Percentiles rank a stretch among this genome's conserved stretches.
phyloP scores from a whole-genome alignment of 192 early-diverging fungal species.

The Oehlia diaphana region DNA sequence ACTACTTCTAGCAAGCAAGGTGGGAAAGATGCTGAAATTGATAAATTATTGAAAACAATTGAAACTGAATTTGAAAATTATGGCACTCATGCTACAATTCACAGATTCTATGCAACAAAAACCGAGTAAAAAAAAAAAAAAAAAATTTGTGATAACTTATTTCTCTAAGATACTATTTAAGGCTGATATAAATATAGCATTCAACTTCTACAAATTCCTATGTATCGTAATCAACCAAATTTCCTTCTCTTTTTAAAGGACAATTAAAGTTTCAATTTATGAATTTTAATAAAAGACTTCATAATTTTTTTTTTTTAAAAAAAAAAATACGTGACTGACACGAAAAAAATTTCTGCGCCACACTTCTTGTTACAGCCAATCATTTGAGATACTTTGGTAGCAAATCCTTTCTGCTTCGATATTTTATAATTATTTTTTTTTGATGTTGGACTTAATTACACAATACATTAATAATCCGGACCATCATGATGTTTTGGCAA shows the following conservation, averaged over 20 bases:
- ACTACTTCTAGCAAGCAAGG: not conserved
- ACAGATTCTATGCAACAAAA: not conserved
- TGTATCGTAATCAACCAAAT: too few relatives aligned
- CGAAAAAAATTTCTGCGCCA: too few relatives aligned
- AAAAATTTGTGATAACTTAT: not conserved
- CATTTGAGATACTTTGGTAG: too few relatives aligned
- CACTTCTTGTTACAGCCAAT: too few relatives aligned
- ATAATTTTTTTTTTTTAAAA: too few relatives aligned
- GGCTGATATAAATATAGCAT: not conserved
- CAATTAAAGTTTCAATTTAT: too few relatives aligned
- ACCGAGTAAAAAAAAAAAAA: not conserved
- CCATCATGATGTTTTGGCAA: conserved; percentile 77
- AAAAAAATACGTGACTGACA: too few relatives aligned
- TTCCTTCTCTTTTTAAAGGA: too few relatives aligned
- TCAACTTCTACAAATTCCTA: too few relatives aligned
- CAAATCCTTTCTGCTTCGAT: too few relatives aligned
- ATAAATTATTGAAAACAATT: not conserved
- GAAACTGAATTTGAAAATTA: not conserved
- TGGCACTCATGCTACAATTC: not conserved
- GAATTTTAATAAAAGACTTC: too few relatives aligned
- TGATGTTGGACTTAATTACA: conserved; percentile 41
- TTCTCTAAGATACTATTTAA: not conserved
- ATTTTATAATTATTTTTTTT: not conserved
- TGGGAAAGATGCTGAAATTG: not conserved
- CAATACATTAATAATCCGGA: conserved; percentile 66